Evolutionary conservation across 1,139 yeast genomes (phyloP).

Genomic region (Pichia sp.): DNA sequence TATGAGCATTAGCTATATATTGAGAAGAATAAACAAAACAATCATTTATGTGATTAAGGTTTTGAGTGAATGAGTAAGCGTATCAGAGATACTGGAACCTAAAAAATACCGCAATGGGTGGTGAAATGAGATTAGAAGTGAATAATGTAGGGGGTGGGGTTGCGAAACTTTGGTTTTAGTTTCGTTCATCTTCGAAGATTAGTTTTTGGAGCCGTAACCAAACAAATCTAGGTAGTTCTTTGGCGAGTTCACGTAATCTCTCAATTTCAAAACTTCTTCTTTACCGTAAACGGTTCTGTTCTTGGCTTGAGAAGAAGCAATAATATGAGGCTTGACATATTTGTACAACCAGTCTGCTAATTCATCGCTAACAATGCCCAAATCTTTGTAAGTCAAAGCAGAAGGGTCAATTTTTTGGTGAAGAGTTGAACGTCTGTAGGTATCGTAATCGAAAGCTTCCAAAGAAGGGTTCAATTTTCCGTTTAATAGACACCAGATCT

Average conservation of each 20-base stretch:
- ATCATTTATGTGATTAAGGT: not conserved
- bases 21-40: not conserved
- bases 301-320: constrained; percentile 31
- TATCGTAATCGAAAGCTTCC: constrained; percentile 61
- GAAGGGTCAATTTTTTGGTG: constrained; percentile 60
- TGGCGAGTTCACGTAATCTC: constrained; percentile 34
- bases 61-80: not conserved
- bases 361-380: constrained; percentile 67
- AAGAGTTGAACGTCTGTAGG: constrained; percentile 69
- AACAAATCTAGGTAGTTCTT: constrained; percentile 30
- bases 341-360: constrained; percentile 67
- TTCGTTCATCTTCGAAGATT: not conserved
- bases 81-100: not conserved
- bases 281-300: constrained; percentile 35
- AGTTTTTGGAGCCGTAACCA: constrained; percentile 20
- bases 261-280: constrained; percentile 32
- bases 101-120: not conserved
- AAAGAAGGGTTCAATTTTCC: constrained; percentile 61
- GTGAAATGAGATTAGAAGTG: not conserved
- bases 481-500: constrained; percentile 32
- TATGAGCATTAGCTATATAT: not conserved
- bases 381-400: constrained; percentile 65
- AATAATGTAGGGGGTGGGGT: constrained; percentile 1
- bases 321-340: constrained; percentile 43
- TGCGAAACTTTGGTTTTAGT: not conserved